Base-by-base conservation (phyloP, 495 filamentous ascomycete species). In the Aspergillus taichungensis region DNA sequence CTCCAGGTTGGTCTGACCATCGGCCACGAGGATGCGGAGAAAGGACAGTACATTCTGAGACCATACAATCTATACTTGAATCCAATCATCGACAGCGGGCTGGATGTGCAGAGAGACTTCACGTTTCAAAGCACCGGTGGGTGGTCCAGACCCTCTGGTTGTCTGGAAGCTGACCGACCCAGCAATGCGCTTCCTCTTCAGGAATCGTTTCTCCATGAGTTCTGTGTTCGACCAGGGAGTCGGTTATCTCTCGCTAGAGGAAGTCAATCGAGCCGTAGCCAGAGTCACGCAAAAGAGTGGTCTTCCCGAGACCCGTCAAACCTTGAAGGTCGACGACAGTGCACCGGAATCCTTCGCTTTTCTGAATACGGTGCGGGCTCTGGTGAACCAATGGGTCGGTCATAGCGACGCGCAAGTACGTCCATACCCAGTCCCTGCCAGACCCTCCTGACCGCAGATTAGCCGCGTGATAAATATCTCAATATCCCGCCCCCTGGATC, bases 1-100 rank as follows among this genome's bases (percentile, higher is more conserved):
- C 61, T 92, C 1, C 88, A 94, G 56, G 54, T 94, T 36, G 88
- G 88, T 1, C 59, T 94, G 43, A 88, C 84, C 0, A 78, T 79
- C 44, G 74, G 78, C 31, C 60, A 70, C 36, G 78, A 81, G 46
- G 74, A 82, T 44, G 40, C 60, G 10, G 57, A 74, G 1, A 58
- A 59, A 38, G 71, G 75, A 70, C 38, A 56, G 12, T 88, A 88
- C 52, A 57, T 72, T 33, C 63, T 80, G 11, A 76, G 73, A 6
- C 80, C 86, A 3, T 91, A 80, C 68, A 89, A 85, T 60, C 71
- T 87, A 54, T 65, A 73, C 42, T 50, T 91, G 27, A 82, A 64
- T 39, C 83, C 86, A 0, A 51, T 70, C 14, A 54, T 68, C 24
- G 62, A 73, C 18, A 66, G 69, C 27, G 62, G 56, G 30, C 49